Evolutionary conservation across 2,329 filamentous ascomycete species (phyloP).

Genomic region (Pseudopithomyces maydicus): DNA sequence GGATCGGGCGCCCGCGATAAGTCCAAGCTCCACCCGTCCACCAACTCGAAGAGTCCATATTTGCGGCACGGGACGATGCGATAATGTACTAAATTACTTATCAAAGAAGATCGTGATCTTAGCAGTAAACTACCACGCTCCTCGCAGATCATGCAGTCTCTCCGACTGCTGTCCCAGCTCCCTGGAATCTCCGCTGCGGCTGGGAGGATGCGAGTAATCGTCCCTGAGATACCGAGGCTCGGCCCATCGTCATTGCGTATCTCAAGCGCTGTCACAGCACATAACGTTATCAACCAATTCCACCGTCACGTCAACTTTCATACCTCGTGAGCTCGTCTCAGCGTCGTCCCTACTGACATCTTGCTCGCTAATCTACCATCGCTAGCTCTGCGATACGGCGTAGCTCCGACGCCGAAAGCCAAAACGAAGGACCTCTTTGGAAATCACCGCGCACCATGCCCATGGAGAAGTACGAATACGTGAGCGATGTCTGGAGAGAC

Average conservation of each 20-base stretch:
- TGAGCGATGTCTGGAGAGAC: constrained; percentile 85
- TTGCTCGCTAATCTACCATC: neutral
- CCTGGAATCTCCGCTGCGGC: neutral
- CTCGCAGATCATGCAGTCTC: neutral
- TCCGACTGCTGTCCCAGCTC: neutral
- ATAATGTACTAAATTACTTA: neutral
- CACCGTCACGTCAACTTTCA: constrained; percentile 21
- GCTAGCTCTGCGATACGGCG: neutral
- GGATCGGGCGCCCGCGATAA: constrained; percentile 7
- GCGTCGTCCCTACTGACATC: neutral
- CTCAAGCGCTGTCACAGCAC: constrained; percentile 21
- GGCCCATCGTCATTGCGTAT: neutral
- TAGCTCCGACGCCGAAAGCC: constrained; percentile 12
- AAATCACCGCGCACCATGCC: constrained; percentile 60
- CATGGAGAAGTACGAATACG: constrained; percentile 72
- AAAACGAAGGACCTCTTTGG: constrained; percentile 16
- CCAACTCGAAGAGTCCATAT: neutral
- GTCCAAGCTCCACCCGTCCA: constrained; percentile 14
- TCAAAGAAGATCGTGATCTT: too few relatives aligned
- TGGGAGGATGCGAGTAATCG: constrained; percentile 15
- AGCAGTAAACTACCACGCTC: neutral
- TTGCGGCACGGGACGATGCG: neutral
- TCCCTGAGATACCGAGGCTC: constrained; percentile 17
- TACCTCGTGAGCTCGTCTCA: constrained; percentile 18
- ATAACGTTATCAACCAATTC: constrained; percentile 3